These are phyloP conservation scores for Blastobotrys robertii DNA, from an alignment of 805 yeast genomes.

Conservation along the genomic window DNA sequence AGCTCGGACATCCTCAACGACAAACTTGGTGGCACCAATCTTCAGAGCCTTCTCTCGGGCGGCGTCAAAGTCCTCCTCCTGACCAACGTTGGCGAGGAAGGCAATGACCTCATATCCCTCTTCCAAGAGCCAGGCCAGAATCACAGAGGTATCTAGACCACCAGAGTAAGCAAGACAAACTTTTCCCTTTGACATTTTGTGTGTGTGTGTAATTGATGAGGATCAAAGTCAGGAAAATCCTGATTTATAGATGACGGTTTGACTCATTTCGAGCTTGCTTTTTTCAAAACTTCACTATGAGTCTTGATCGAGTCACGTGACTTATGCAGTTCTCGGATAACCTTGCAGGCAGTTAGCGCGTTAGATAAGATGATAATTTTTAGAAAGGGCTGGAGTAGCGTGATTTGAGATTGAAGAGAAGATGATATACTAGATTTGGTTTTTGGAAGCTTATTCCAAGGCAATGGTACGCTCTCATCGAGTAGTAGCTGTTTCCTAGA, in stretches of 20 bases:
- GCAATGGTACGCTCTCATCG: too few species aligned
- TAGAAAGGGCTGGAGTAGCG: too few species aligned
- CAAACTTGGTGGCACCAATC: constrained; percentile 95
- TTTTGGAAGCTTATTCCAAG: too few species aligned
- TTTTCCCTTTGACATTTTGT: constrained; percentile 86
- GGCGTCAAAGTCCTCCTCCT: constrained; percentile 97
- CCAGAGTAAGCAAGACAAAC: constrained; percentile 99
- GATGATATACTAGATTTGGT: too few species aligned
- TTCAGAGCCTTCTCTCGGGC: constrained; percentile 94
- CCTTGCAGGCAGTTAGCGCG: too few species aligned
- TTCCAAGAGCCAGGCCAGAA: constrained; percentile 96
- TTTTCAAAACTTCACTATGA: background rate
- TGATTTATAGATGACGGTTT: background rate
- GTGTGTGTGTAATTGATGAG: background rate
- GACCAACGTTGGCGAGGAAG: constrained; percentile 97
- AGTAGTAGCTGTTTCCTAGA: too few species aligned
- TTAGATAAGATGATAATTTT: too few species aligned
- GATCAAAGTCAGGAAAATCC: background rate
- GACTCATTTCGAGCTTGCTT: background rate
- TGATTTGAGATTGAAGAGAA: too few species aligned
- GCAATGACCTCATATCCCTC: constrained; percentile 98
- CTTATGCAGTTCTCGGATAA: too few species aligned
- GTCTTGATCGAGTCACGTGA: background rate
- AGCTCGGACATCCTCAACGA: constrained; percentile 87
- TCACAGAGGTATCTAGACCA: constrained; percentile 96